Evolutionary conservation across 768 basidiomycete genomes (phyloP).

Genomic region (Trametes meyenii): DNA sequence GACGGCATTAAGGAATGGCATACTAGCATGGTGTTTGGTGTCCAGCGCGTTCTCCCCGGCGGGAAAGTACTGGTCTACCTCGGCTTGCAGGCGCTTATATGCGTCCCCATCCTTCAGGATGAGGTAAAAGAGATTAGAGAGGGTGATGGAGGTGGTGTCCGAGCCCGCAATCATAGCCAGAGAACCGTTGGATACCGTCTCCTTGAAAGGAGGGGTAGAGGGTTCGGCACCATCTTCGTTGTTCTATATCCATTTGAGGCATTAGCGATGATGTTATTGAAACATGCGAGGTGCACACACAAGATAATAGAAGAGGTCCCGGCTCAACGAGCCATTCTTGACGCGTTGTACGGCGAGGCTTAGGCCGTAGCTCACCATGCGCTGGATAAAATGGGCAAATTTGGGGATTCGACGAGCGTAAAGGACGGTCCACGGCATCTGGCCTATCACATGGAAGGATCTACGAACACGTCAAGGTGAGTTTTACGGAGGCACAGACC

Average conservation of each 20-base stretch:
- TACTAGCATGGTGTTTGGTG: slow-evolving; percentile 19
- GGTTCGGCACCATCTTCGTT: slow-evolving; percentile 20
- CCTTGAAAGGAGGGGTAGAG: slow-evolving; percentile 1
- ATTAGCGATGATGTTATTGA: not conserved
- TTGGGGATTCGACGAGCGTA: slow-evolving; percentile 4
- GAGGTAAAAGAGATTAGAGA: slow-evolving; percentile 31
- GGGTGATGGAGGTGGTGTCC: slow-evolving; percentile 32
- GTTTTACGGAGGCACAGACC: not conserved
- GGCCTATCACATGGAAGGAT: not conserved
- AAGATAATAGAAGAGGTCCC: slow-evolving; percentile 48
- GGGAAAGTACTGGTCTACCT: slow-evolving; percentile 31
- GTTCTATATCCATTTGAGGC: slow-evolving; percentile 12
- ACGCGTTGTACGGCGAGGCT: slow-evolving; percentile 16
- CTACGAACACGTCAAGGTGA: not conserved
- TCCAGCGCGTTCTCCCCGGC: slow-evolving; percentile 25
- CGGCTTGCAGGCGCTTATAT: slow-evolving; percentile 26
- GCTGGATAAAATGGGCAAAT: not conserved
- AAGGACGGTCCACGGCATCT: slow-evolving; percentile 11
- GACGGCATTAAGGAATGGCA: slow-evolving; percentile 39
- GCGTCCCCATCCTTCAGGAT: slow-evolving; percentile 26
- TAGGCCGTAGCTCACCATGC: slow-evolving; percentile 10
- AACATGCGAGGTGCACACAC: slow-evolving; percentile 30
- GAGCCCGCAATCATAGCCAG: slow-evolving; percentile 35
- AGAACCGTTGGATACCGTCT: slow-evolving; percentile 22
- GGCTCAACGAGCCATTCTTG: slow-evolving; percentile 23